A percentile compares a stretch with the other conserved stretches of the same genome.
phyloP scores from a whole-genome alignment of 176 grass and related monocot species.

The Areca catechu region DNA sequence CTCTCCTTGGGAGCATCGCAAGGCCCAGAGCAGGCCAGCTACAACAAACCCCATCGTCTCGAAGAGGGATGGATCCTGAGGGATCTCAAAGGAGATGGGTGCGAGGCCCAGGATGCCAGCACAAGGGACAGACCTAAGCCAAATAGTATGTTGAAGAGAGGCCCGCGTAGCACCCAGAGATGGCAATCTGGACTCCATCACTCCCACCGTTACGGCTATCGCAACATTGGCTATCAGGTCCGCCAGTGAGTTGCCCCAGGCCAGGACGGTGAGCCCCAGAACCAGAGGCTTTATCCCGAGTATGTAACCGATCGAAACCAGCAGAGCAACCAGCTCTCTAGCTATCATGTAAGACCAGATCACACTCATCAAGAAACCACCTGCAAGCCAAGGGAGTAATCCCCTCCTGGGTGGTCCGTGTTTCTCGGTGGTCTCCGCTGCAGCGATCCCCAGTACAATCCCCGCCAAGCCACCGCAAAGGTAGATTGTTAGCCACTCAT shows the following conservation, averaged over 20 bases:
- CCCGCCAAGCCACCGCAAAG: background rate
- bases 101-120: conserved; percentile 2
- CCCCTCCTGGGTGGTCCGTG: background rate
- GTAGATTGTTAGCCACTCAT: background rate
- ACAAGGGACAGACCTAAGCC: conserved; percentile 8
- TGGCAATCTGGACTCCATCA: conserved; percentile 1
- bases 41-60: conserved; percentile 5
- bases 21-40: conserved; percentile 9
- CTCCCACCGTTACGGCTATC: background rate
- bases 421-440: background rate
- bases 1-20: conserved; percentile 5
- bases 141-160: conserved; percentile 4
- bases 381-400: conserved; percentile 7
- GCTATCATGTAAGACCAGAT: conserved; percentile 12
- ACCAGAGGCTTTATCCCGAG: conserved; percentile 6
- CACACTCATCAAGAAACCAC: conserved; percentile 20
- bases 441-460: background rate
- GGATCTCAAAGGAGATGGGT: conserved; percentile 5
- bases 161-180: conserved; percentile 18
- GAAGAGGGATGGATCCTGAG: background rate
- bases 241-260: conserved; percentile 18
- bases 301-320: conserved; percentile 4
- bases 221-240: conserved; percentile 11
- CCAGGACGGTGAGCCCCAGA: conserved; percentile 14
- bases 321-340: conserved; percentile 3